Base-by-base conservation (phyloP, 2,329 filamentous ascomycete genomes). In the Furcasterigmium furcatum region DNA sequence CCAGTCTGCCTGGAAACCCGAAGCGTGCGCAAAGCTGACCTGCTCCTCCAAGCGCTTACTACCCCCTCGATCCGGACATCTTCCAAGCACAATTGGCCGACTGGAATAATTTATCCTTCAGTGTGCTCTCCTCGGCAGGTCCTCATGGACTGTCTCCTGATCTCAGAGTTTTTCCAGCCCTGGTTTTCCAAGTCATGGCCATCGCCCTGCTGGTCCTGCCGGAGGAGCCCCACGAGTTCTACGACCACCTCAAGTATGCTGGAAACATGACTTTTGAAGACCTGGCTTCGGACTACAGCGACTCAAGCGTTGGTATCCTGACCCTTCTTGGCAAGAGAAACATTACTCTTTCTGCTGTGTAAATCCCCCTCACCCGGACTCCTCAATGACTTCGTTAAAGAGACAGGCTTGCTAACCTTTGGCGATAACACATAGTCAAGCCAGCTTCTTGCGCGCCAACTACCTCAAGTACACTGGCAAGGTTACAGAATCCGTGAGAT, bases 261-360 rank as follows among this genome's bases (percentile, higher is more conserved):
- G 72, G 70, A 4, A 74, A 71, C 40, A 81, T 82, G 75, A 75
- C 74, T 3, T 80, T 82, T 48, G 77, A 82, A 57, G 78, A 83
- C 42, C 60, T 85, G 18, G 79, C 80, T 3, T 64, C 67, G 14
- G 80, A 83, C 46, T 84, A 83, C 55, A 82, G 79, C 54, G 79
- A 84, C 45, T 73, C 76, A 0, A 77, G 79, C 7, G 65, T 76
- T 21, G 67, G 72, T 9, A 71, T 84, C 36, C 55, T 81, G 34
- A 66, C 66, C 14, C 58, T 84, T 19, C 63, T 85, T 20, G 80
- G 79, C 14, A 83, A 82, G 59, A 68, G 72, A 40, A 67, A 77
- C 38, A 72, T 82, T 49, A 76, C 77, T 5, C 55, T 82, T 12
- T 72, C 76, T 8, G 77, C 77, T 1, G 76, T 84, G 4, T 36